Base-by-base conservation (phyloP, 2,329 filamentous ascomycete species). In the Aspergillus aculeatinus region DNA sequence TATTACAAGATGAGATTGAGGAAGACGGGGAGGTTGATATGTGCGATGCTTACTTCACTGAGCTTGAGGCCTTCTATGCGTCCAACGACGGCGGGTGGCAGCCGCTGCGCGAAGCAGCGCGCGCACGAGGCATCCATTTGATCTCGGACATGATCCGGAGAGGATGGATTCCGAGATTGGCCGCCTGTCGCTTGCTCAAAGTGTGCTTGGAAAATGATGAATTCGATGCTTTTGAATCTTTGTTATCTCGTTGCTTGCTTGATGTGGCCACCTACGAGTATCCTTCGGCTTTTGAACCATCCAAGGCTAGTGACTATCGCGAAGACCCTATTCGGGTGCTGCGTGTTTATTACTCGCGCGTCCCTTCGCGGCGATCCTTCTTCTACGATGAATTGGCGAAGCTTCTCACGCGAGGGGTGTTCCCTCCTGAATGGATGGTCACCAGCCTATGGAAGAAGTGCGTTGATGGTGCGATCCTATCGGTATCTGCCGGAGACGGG, bases 381-480 rank as follows among this genome's bases (percentile, higher is more conserved):
- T 65, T 72, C 23, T 76, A 73, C 51, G 65, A 67, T 16, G 73
- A 77, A 55, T 47, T 79, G 53, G 65, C 72, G n/a, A 69, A 67
- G 39, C 71, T 78, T 54, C 65, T 78, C 33, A 44, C 60, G n/a
- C 68, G 71, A 21, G 66, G 69, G 6, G 65, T 65, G 4, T 21
- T 79, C 12, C 74, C 76, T 11, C 66, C 72, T 16, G 74, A 78
- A 59, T 78, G 77, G 75, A 73, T 78, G 70, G 74, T 76, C 47
- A 78, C 76, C 14, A 71, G 64, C 19, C 58, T 63, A 14, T 76
- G 76, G 74, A 77, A 73, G 48, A 61, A 62, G 6, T 76, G 72
- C 60, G 67, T 78, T 65, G 68, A 71, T 35, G 64, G 67, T 23
- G 77, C 77, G 6, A 74, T 75, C 12, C 68, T 70, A 42, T 77